Evolutionary conservation across 495 filamentous ascomycete species (phyloP).

Genomic region (Pyronema omphalodes): DNA sequence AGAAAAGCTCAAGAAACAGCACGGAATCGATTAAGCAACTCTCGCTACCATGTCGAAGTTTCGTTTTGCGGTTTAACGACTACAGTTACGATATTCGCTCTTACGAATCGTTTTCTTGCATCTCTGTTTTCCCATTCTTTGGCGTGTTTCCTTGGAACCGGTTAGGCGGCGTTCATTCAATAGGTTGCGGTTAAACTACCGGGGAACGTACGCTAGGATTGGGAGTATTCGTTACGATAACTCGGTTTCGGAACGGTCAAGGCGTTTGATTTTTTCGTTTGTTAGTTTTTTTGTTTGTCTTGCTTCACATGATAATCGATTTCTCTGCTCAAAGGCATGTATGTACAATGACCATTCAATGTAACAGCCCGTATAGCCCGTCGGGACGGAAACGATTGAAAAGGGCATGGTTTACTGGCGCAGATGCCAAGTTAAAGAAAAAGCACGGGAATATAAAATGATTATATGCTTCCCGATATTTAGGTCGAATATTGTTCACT

Average conservation of each 20-base stretch:
- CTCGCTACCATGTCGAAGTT: conserved; percentile 4
- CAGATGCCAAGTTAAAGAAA: background rate
- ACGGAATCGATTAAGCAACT: conserved; percentile 78
- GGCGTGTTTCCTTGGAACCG: background rate
- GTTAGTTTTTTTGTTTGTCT: background rate
- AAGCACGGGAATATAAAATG: background rate
- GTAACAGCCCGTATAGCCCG: background rate
- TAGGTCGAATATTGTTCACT: background rate
- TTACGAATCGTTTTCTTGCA: background rate
- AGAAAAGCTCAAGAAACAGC: conserved; percentile 92
- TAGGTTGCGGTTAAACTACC: background rate
- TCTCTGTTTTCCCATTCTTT: background rate
- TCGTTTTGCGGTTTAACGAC: background rate
- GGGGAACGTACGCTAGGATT: background rate
- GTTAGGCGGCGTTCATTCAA: background rate
- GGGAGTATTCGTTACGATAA: background rate
- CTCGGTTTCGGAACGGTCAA: background rate
- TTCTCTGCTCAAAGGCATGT: background rate
- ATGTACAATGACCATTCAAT: background rate
- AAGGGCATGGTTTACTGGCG: background rate
- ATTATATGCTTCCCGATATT: background rate
- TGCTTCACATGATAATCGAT: background rate
- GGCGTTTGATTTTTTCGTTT: background rate
- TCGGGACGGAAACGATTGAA: background rate
- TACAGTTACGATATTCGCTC: background rate